phyloP scores from a whole-genome alignment of 164 flowering plant genomes.

The Vitis amurensis region DNA sequence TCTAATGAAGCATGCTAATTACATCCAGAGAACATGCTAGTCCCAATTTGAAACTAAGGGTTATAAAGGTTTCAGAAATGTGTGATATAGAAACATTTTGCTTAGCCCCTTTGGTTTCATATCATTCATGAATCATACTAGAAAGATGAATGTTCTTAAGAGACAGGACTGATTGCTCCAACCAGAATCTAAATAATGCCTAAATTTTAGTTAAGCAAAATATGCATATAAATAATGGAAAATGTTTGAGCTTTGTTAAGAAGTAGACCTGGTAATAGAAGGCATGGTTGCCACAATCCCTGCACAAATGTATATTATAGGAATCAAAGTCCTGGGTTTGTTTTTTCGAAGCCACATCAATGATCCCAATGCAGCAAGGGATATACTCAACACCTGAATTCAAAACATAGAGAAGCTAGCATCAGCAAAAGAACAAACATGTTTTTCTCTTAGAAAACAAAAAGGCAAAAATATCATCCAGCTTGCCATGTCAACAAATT shows the following conservation, averaged over 20 bases:
- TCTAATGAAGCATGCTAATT: too few relatives aligned
- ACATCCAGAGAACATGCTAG: too few relatives aligned
- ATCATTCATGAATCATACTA: too few relatives aligned
- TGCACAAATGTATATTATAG: slow-evolving; percentile 85
- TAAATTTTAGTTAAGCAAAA: too few relatives aligned
- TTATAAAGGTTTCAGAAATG: too few relatives aligned
- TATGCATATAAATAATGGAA: background rate
- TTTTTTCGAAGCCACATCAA: slow-evolving; percentile 98
- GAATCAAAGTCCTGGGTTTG: slow-evolving; percentile 86
- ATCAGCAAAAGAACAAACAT: background rate
- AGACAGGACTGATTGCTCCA: background rate
- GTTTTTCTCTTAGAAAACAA: background rate
- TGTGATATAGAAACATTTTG: too few relatives aligned
- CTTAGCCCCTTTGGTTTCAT: too few relatives aligned
- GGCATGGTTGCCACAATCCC: slow-evolving; percentile 94
- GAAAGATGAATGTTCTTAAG: too few relatives aligned
- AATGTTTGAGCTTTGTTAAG: slow-evolving; percentile 1
- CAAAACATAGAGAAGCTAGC: background rate
- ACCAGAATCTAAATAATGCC: background rate
- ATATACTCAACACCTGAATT: slow-evolving; percentile 75
- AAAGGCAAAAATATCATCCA: background rate
- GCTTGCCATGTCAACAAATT: background rate
- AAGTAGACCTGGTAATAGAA: slow-evolving; percentile 76
- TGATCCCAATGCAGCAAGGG: slow-evolving; percentile 96
- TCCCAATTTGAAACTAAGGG: too few relatives aligned